Conservation (phyloP, 164 flowering plant genomes). For the Annona squamosa region DNA sequence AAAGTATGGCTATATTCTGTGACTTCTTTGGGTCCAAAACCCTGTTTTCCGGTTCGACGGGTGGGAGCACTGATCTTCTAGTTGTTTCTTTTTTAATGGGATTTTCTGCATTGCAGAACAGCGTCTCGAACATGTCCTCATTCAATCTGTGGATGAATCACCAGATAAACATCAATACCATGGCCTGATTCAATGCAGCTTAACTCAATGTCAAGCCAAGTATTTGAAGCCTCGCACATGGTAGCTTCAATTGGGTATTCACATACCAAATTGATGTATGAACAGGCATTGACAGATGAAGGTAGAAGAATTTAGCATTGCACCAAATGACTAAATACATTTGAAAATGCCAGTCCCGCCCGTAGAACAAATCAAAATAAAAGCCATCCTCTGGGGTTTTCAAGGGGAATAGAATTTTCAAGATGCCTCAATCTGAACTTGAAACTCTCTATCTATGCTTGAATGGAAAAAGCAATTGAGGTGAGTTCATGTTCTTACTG, state of each 20-base stretch:
- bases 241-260: background rate
- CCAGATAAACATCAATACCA: background rate
- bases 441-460: background rate
- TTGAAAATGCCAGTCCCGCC: background rate
- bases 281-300: background rate
- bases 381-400: background rate
- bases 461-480: background rate
- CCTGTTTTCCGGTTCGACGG: conserved; percentile 57
- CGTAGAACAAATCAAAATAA: background rate
- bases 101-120: conserved; percentile 66
- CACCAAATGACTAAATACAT: background rate
- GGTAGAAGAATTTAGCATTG: background rate
- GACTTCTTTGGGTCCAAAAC: conserved; percentile 96
- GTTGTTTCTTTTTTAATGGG: conserved; percentile 45
- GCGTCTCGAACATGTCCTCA: conserved; percentile 90
- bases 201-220: background rate
- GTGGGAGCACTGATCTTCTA: conserved; percentile 52
- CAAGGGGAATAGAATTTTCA: background rate
- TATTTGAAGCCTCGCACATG: background rate
- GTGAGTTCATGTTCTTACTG: conserved; percentile 54
- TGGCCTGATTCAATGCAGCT: background rate
- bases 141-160: conserved; percentile 52
- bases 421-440: background rate
- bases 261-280: background rate
- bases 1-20: conserved; percentile 90